Percentiles rank a stretch among this genome's conserved stretches.
phyloP scores from a whole-genome alignment of 2,329 filamentous ascomycete genomes.

The Fusarium cicatricum region DNA sequence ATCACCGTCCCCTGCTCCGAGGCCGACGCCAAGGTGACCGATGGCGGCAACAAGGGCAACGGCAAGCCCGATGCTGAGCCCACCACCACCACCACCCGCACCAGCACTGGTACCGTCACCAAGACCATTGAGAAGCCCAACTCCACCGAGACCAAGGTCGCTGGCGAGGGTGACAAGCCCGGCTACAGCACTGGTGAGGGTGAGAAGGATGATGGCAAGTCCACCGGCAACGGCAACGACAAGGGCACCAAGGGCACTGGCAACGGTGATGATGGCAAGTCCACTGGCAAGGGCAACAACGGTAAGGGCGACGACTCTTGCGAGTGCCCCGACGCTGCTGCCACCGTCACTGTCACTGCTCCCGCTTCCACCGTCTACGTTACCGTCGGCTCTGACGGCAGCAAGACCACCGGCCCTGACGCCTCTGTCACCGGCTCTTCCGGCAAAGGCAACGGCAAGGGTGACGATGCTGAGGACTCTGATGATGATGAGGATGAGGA shows the following conservation, averaged over 20 bases:
- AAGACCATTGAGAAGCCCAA: conserved; percentile 45
- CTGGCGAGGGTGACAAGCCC: conserved; percentile 33
- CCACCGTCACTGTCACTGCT: conserved; percentile 45
- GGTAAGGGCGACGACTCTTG: conserved; percentile 2
- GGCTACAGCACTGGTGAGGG: conserved; percentile 17
- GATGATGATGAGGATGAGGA: conserved; percentile 11
- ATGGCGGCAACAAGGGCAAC: conserved; percentile 29
- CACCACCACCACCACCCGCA: conserved; percentile 51
- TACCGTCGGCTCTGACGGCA: conserved; percentile 41
- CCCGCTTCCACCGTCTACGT: conserved; percentile 49
- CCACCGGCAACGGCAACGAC: conserved; percentile 17
- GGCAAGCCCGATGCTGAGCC: conserved; percentile 40
- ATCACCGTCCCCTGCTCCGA: conserved; percentile 42
- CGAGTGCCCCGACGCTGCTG: conserved; percentile 29
- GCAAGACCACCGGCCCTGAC: conserved; percentile 31
- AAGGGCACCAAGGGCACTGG: conserved; percentile 22
- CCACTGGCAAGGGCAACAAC: conserved; percentile 16
- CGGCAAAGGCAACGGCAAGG: conserved; percentile 4
- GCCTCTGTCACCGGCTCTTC: conserved; percentile 36
- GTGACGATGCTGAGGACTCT: background rate
- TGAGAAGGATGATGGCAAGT: conserved; percentile 22
- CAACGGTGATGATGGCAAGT: conserved; percentile 33
- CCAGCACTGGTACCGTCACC: conserved; percentile 48
- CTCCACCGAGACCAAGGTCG: conserved; percentile 32
- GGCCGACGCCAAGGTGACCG: conserved; percentile 25